Base-by-base conservation (phyloP, 495 filamentous ascomycete species). In the Peziza echinospora region DNA sequence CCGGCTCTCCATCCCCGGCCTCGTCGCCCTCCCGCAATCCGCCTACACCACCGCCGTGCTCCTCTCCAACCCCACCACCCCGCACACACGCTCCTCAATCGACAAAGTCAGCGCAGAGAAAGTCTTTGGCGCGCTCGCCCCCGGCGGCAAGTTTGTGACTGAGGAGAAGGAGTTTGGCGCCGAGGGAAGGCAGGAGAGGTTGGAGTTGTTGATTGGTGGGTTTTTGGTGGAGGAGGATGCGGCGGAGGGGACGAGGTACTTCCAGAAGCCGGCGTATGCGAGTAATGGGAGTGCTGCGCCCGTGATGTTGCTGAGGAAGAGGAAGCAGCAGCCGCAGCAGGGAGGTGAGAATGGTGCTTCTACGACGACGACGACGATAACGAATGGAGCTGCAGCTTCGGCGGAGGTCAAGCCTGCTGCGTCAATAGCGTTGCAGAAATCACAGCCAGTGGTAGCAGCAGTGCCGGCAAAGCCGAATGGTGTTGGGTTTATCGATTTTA, bases 1-100 rank as follows among this genome's bases (percentile, higher is more conserved):
- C 65, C 84, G 89, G 24, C 71, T 99, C 16, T 76, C 83, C 0
- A 6, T 5, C 11, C 71, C 81, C 30, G 84, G 83, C 44, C 71
- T 94, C 34, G 82, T 89, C 44, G 62, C 73, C 3, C 77, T 99
- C 4, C 82, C 89, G 2, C 47, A 69, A 10, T 59, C 71, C 22
- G 83, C 80, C 45, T 96, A 96, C 67, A 80, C 91, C 56, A 64
- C 81, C 41, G 70, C 94, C 8, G 71, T 94, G 11, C 68, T 97
- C n/a, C 73, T 96, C 26, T 74, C 78, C 47, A 80, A 83, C 57
- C 65, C 78, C 21, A 73, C 85, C 58, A 70, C 75, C 41, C 61
- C n/a, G n/a, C n/a, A 69, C 39, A 65, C 64, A 10, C 66, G 69
- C 26, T 51, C 65, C 10, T 13, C n/a, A 2, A 5, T 43, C 22